Evolutionary conservation across 345 rosid genomes (phyloP).

Genomic region (Corchorus capsularis): DNA sequence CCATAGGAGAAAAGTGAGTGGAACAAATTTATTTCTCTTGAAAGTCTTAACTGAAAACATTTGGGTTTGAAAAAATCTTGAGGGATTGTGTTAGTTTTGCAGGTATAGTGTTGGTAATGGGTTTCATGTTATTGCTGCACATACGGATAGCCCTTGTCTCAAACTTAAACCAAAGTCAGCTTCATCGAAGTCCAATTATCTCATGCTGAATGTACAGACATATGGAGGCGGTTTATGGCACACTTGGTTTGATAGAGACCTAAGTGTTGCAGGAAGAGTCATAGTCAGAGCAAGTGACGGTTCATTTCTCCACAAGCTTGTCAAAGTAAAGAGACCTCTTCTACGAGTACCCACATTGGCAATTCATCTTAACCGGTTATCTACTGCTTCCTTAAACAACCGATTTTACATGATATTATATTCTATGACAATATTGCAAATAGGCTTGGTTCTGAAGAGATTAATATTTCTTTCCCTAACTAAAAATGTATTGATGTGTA

Average conservation of each 20-base stretch:
- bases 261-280: conserved; percentile 94
- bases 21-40: not conserved
- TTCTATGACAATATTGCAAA: not conserved
- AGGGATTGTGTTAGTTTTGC: conserved; percentile 31
- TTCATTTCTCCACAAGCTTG: conserved; percentile 75
- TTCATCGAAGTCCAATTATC: conserved; percentile 75
- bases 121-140: conserved; percentile 89
- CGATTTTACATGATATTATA: not conserved
- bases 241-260: conserved; percentile 96
- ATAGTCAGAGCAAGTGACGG: conserved; percentile 69
- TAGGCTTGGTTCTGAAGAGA: not conserved
- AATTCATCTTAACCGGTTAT: conserved; percentile 88
- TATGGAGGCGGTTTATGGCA: conserved; percentile 99
- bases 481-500: not conserved
- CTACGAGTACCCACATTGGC: conserved; percentile 86
- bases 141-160: conserved; percentile 95
- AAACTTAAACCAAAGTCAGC: conserved; percentile 93
- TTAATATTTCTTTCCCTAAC: not conserved
- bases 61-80: not conserved
- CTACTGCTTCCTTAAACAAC: conserved; percentile 12
- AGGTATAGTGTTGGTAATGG: conserved; percentile 83
- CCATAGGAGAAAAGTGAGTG: conserved; percentile 86
- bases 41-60: conserved; percentile 13
- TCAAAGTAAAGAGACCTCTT: conserved; percentile 80
- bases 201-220: conserved; percentile 94